Base-by-base conservation (phyloP, 495 filamentous ascomycete species). In the Daldinia grandis region DNA sequence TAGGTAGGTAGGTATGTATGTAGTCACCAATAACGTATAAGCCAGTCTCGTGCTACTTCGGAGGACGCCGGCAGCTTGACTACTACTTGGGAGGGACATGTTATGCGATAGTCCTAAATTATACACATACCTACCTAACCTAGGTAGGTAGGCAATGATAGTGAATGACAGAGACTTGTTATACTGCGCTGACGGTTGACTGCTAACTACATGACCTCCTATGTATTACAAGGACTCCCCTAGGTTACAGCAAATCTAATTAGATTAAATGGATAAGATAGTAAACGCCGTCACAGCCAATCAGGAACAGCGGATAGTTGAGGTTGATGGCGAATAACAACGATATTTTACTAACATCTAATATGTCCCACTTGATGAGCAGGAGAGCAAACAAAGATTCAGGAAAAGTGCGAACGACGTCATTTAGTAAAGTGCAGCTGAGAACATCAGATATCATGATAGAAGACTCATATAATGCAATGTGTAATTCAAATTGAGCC, bases 21-120 rank as follows among this genome's bases (percentile, higher is more conserved):
- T 35, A 30, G 58, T 55, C 54, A 40, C 51, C 42, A 66, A 71
- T 58, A 49, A 62, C 50, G 12, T 24, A 42, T 38, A 40, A 38
- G 35, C 12, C 31, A 6, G 25, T 51, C 51, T 30, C 27, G 56
- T 66, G 53, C 42, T 47, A 3, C 33, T 15, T 58, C 67, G 67
- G 56, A 61, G 55, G 50, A 44, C 17, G 21, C 56, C 54, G 67
- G 19, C 4, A 70, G 2, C 27, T 53, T 21, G 17, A 27, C 17
- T 5, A 33, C n/a, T 17, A 33, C 27, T 40, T 33, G 27, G 14
- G 51, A 33, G 8, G 51, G 4, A 27, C 8, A 17, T n/a, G 8
- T 55, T 57, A 47, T 47, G 42, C 8, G 42, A 47, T 47, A 4
- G 19, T 21, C 19, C 19, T 47, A 47, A 3, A 24, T 24, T 12